Percentiles rank a stretch among this genome's conserved stretches.
These are phyloP conservation scores for Xylariales sp. DNA, from an alignment of 2,329 filamentous ascomycete species.

Conservation along the genomic window DNA sequence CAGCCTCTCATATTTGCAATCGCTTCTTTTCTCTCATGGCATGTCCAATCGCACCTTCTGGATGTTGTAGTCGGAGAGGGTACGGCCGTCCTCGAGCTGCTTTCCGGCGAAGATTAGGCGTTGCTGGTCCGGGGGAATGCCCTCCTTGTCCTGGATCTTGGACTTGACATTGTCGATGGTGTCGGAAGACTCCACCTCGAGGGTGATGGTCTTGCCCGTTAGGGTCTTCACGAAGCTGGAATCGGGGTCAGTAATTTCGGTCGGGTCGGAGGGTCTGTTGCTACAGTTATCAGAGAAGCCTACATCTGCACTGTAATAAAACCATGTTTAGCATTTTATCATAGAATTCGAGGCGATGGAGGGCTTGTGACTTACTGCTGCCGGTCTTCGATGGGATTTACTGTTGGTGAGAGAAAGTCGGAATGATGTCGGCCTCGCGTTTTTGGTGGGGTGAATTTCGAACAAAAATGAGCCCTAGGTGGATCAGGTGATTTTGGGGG, in stretches of 20 bases:
- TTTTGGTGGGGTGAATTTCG: conserved; percentile 34
- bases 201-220: conserved; percentile 99
- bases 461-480: conserved; percentile 14
- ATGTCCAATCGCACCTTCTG: conserved; percentile 70
- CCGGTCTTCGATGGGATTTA: conserved; percentile 43
- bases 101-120: conserved; percentile 98
- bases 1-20: conserved; percentile 1
- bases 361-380: conserved; percentile 50
- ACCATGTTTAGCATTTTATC: conserved; percentile 41
- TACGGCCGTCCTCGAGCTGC: conserved; percentile 98
- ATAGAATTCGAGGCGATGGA: conserved; percentile 17
- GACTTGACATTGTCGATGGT: conserved; percentile 99
- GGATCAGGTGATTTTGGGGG: conserved; percentile 6
- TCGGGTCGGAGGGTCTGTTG: conserved; percentile 17
- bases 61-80: conserved; percentile 97
- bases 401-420: conserved; percentile 38
- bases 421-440: conserved; percentile 31
- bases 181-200: conserved; percentile 98
- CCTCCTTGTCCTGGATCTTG: conserved; percentile 99
- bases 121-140: conserved; percentile 96
- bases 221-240: conserved; percentile 99
- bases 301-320: conserved; percentile 78
- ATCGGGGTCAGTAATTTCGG: conserved; percentile 18
- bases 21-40: too few species aligned
- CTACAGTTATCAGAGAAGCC: conserved; percentile 34